Base-by-base conservation (phyloP, 2,329 filamentous ascomycete species). In the Chaetomium sp. region DNA sequence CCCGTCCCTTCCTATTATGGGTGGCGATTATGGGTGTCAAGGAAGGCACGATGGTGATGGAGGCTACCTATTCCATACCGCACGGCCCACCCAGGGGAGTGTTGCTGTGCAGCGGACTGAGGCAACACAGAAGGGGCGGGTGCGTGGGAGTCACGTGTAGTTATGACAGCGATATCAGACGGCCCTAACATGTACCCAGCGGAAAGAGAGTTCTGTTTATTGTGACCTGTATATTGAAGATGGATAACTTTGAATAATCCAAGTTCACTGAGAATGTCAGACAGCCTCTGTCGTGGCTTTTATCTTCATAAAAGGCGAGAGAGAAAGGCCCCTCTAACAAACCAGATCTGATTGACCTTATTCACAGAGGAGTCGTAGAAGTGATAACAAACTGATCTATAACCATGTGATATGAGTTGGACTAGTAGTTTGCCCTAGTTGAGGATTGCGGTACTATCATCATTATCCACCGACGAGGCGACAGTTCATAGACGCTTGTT, bases 1-100 rank as follows among this genome's bases (percentile, higher is more conserved):
- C 33, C 47, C 27, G 55, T 45, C 25, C 23, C 47, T 63, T 58
- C 55, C 55, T n/a, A 8, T 19, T 58, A 31, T n/a, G 25, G 23
- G 29, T 54, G 33, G 47, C 58, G 47, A 54, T 58, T 31, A 23
- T 45, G 25, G 42, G 12, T 33, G 55, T 56, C 42, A 23, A 61
- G 61, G 61, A 63, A 63, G 55, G 55, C 5, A 23, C 55, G 55
- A 33, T 57, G 29, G 21, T 23, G 16, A 23, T 8, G 33, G 3
- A 12, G 6, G 33, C 19, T 31, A 42, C 25, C 19, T 31, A 42
- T 33, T 13, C 8, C 31, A 29, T 16, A 16, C 8, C 8, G 59
- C 59, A 61, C 50, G 35, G 50, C 10, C 58, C 58, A 51, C n/a
- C 33, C 6, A 9, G 9, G 21, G 19, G 31, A 21, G 19, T 27